Percentiles rank a stretch among this genome's conserved stretches.
phyloP scores from a whole-genome alignment of 2,329 filamentous ascomycete species.

The Periglandula ipomoeae region DNA sequence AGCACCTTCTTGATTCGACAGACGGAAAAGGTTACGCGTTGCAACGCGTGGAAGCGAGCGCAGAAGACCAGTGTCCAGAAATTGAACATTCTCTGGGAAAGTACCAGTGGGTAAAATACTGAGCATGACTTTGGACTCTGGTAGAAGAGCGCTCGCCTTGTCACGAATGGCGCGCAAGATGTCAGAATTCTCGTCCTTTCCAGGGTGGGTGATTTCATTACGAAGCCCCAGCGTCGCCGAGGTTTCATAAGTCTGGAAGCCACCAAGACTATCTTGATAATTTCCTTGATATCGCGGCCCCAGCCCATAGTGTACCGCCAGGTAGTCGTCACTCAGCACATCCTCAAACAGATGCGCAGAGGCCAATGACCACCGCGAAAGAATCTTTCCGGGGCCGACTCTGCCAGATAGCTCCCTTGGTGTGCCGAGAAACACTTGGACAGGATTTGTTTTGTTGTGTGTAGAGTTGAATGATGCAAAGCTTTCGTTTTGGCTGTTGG shows the following conservation, averaged over 20 bases:
- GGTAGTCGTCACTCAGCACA: slow-evolving; percentile 77
- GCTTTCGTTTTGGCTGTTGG: slow-evolving; percentile 54
- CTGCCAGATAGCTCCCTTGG: slow-evolving; percentile 76
- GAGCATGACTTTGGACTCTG: slow-evolving; percentile 72
- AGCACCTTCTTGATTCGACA: slow-evolving; percentile 44
- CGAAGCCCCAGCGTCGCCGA: slow-evolving; percentile 84
- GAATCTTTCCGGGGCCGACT: slow-evolving; percentile 62
- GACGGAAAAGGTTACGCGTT: slow-evolving; percentile 46
- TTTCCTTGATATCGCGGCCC: slow-evolving; percentile 91
- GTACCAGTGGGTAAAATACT: slow-evolving; percentile 75
- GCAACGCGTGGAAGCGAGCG: slow-evolving; percentile 67
- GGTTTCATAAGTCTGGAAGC: slow-evolving; percentile 91
- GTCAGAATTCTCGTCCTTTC: slow-evolving; percentile 84
- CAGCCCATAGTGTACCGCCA: slow-evolving; percentile 84
- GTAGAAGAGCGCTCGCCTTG: slow-evolving; percentile 72
- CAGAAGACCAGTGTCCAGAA: slow-evolving; percentile 67
- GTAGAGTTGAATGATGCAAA: slow-evolving; percentile 60
- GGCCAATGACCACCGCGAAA: slow-evolving; percentile 80
- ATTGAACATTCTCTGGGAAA: slow-evolving; percentile 71
- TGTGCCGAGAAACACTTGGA: slow-evolving; percentile 90
- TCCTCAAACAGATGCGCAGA: slow-evolving; percentile 86
- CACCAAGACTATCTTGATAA: slow-evolving; percentile 91
- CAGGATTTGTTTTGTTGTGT: slow-evolving; percentile 50
- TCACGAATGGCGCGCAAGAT: slow-evolving; percentile 82
- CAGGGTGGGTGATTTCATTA: slow-evolving; percentile 83